Evolutionary conservation across 2,329 filamentous ascomycete species (phyloP), one percentile per base, ranked within the genome.

Genomic region (Teratosphaeria destructans): DNA sequence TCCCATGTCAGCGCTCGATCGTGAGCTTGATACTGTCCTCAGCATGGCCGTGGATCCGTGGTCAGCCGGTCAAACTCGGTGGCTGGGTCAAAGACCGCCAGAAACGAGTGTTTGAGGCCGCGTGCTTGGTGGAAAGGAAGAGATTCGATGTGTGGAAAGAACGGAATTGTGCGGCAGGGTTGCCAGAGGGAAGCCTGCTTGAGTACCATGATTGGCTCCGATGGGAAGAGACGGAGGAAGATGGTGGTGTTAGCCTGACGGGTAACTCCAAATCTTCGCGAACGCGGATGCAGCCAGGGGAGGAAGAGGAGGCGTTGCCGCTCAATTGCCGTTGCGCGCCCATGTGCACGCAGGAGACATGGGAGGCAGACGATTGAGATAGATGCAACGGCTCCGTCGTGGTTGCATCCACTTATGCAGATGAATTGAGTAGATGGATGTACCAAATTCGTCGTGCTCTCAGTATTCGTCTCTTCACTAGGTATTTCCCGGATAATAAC

Each of bases 1-100:
- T 58, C 11, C 61, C 54, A 3, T 72, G 69, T 57, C 69, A 71
- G 34, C 63, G 61, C 29, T 57, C 57, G 3, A 57, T 61, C 6
- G 62, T 66, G 10, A 60, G 63, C 12, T 63, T 60, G 57, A 65
- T 71, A 26, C 59, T 71, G 12, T 59, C 62, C 3, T 60, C 59
- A 7, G 66, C 67, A 4, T 64, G 60, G 57, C 64, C 60, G 1
- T 68, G 57, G 32, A 55, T 71, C 10, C 58, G 60, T 27, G 63
- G 66, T 19, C 66, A 68, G 52, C 64, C 67, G 3, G 60, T 71
- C 4, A 56, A 29, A 23, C 19, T 72, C 34, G 60, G 43, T 3
- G 70, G 70, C 3, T 67, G 59, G 54, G 53, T 68, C 34, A 69
- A 68, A 54, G 56, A 54, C 3, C 43, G 52, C 43, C 66, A 70